Evolutionary conservation across 495 filamentous ascomycete species (phyloP).

Genomic region (Ascobolus immersus): DNA sequence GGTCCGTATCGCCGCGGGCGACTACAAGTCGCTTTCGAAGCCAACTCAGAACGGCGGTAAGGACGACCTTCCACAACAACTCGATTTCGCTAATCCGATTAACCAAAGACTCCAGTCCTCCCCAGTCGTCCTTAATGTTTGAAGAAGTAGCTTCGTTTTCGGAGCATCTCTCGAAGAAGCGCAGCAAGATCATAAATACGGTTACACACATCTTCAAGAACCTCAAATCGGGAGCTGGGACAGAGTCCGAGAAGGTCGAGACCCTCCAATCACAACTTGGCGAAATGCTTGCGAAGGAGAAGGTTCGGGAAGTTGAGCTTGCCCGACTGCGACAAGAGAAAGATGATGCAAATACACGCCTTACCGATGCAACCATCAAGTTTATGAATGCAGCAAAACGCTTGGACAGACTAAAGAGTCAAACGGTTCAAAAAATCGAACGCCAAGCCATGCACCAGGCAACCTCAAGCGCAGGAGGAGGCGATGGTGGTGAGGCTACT

Average conservation of each 20-base stretch:
- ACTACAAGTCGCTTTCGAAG: constrained; percentile 21
- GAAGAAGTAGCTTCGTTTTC: constrained; percentile 48
- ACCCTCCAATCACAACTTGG: constrained; percentile 50
- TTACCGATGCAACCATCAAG: constrained; percentile 62
- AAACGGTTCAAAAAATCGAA: constrained; percentile 77
- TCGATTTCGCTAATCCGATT: constrained; percentile 17
- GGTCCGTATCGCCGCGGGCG: constrained; percentile 39
- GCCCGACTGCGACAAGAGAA: constrained; percentile 56
- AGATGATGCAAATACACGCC: constrained; percentile 52
- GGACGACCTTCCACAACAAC: constrained; percentile 9
- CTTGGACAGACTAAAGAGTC: constrained; percentile 62
- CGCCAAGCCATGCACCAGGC: constrained; percentile 49
- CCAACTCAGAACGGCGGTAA: constrained; percentile 29
- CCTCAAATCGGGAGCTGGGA: constrained; percentile 12
- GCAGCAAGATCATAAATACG: constrained; percentile 34
- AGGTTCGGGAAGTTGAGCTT: constrained; percentile 48
- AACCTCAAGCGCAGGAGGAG: constrained; percentile 29
- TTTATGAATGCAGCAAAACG: constrained; percentile 90
- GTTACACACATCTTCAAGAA: constrained; percentile 27
- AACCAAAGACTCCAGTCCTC: constrained; percentile 17
- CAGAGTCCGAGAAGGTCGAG: constrained; percentile 28
- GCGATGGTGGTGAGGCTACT: constrained; percentile 20
- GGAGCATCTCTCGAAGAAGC: constrained; percentile 39
- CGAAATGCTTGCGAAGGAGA: constrained; percentile 50
- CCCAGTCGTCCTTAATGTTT: constrained; percentile 33